These are phyloP conservation scores for Monilinia vaccinii-corymbosi DNA, from an alignment of 2,329 filamentous ascomycete genomes.

Conservation along the genomic window DNA sequence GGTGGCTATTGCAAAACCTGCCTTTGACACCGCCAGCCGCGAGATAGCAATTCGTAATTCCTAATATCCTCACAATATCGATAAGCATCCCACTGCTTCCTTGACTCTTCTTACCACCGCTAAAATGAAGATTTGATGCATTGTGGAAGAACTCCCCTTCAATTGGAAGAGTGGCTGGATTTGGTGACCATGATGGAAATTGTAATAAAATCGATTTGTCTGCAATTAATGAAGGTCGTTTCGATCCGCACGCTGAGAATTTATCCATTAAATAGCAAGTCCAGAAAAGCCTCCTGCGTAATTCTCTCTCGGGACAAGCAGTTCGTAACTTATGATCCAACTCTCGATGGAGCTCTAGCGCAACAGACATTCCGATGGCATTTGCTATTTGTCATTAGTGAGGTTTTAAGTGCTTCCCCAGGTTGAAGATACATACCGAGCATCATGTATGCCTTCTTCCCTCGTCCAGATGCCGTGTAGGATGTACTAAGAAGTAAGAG, in stretches of 20 bases:
- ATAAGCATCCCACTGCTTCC: constrained; percentile 75
- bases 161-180: constrained; percentile 49
- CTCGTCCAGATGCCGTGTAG: constrained; percentile 67
- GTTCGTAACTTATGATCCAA: constrained; percentile 53
- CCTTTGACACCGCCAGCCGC: constrained; percentile 73
- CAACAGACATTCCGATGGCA: constrained; percentile 74
- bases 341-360: constrained; percentile 73
- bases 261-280: constrained; percentile 79
- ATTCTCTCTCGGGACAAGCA: constrained; percentile 62
- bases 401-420: background rate
- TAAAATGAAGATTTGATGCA: constrained; percentile 63
- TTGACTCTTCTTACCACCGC: constrained; percentile 60
- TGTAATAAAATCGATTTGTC: constrained; percentile 69
- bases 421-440: constrained; percentile 47
- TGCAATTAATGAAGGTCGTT: constrained; percentile 68
- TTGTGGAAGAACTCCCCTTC: constrained; percentile 77
- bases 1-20: background rate
- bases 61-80: constrained; percentile 73
- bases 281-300: constrained; percentile 76
- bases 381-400: constrained; percentile 46
- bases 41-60: constrained; percentile 74
- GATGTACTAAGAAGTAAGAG: constrained; percentile 67
- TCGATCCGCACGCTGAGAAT: constrained; percentile 75
- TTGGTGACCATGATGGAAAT: constrained; percentile 64
- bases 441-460: constrained; percentile 82